Conservation (phyloP, 148 eudicot species). For the Chenopodium album region DNA sequence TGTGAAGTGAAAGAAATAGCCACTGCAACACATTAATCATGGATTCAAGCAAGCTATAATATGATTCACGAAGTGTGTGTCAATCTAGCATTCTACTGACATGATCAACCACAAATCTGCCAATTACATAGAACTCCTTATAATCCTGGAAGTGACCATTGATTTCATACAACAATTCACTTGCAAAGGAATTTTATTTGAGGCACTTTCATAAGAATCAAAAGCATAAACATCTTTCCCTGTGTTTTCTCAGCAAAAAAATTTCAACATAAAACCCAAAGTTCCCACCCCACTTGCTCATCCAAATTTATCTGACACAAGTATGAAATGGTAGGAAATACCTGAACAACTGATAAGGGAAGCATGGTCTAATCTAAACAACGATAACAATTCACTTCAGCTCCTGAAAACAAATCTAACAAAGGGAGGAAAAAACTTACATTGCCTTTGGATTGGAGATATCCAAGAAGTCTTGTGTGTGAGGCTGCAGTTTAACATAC, state of each 20-base stretch:
- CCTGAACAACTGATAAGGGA: background rate
- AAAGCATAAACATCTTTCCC: background rate
- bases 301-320: background rate
- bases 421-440: conserved; percentile 44
- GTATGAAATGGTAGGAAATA: background rate
- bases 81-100: background rate
- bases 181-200: background rate
- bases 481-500: conserved; percentile 91
- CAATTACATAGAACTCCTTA: background rate
- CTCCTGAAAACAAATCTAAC: background rate
- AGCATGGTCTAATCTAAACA: background rate
- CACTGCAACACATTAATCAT: background rate
- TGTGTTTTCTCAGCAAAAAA: background rate
- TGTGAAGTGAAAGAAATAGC: background rate
- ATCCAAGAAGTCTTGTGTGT: conserved; percentile 88
- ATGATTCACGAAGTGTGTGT: background rate
- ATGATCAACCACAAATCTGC: background rate
- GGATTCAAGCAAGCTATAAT: background rate
- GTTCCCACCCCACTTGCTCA: background rate
- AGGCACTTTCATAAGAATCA: background rate
- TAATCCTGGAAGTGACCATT: background rate
- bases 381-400: background rate
- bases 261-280: background rate
- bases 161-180: background rate
- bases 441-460: conserved; percentile 97